Evolutionary conservation across 176 grass and related monocot species (phyloP), one percentile per base, ranked within the genome.

Genomic region (Musa acuminata): DNA sequence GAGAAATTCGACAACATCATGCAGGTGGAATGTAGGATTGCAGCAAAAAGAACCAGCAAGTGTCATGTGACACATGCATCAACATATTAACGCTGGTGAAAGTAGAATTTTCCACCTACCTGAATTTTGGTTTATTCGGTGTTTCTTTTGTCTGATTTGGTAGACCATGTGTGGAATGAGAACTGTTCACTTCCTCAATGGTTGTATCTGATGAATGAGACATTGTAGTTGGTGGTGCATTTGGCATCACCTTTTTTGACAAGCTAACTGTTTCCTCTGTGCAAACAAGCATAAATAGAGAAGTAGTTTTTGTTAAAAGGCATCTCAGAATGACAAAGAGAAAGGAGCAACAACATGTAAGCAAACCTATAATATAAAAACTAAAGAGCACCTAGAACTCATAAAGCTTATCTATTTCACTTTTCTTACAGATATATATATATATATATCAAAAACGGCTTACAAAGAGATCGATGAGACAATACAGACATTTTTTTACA

Each of bases 91-190:
- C 9, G 69, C 8, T 26, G 12, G 73, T 62, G 49, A 6, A 43
- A 43, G 35, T 0, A 26, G 72, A 59, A 49, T 60, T 27, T 6
- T 26, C 14, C 1, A 23, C 22, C 58, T 83, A 96, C 92, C 92
- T 91, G 75, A 87, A 96, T 77, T 91, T 96, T 52, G 81, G 79
- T 78, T 96, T 95, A 53, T 17, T 85, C 75, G 81, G 81, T 29
- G 71, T 79, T 86, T 89, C 86, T 66, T 52, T 84, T 82, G 79
- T 19, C 16, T 84, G 77, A 69, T 49, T 55, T 3, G 25, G 67
- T 67, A 62, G 64, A 84, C 82, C 79, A 75, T 79, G 75, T 71
- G 62, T 49, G 59, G 51, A 67, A 43, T 21, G 55, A 12, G 19
- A 70, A 49, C 73, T 72, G 22, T 85, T 76, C 72, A 81, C 53